These are phyloP conservation scores for Pseudogymnoascus destructans DNA, from an alignment of 2,329 filamentous ascomycete species.

Conservation along the genomic window DNA sequence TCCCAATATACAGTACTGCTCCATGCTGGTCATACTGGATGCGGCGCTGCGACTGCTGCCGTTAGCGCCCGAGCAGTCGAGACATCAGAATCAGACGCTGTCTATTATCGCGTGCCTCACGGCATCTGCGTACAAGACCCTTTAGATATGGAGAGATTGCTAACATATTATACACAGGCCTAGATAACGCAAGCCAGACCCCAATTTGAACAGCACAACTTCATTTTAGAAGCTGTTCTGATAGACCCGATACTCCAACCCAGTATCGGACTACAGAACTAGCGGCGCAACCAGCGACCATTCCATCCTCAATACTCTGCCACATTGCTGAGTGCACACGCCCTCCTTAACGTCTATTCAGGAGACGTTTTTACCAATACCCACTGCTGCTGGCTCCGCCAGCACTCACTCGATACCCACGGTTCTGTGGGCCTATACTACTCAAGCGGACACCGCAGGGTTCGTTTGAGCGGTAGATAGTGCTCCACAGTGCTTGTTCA, in stretches of 20 bases:
- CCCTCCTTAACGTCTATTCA: slow-evolving; percentile 77
- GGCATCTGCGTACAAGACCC: background rate
- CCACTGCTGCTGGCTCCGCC: slow-evolving; percentile 75
- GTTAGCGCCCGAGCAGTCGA: background rate
- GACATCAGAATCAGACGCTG: background rate
- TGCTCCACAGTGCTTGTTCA: slow-evolving; percentile 61
- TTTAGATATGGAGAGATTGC: background rate
- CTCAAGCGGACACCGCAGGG: slow-evolving; percentile 85
- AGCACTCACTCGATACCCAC: slow-evolving; percentile 51
- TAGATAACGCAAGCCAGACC: slow-evolving; percentile 45
- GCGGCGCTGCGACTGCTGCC: background rate
- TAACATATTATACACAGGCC: slow-evolving; percentile 31
- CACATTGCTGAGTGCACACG: slow-evolving; percentile 70
- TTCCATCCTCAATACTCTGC: slow-evolving; percentile 75
- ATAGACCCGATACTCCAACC: slow-evolving; percentile 71
- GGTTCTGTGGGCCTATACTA: slow-evolving; percentile 89
- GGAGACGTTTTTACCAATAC: slow-evolving; percentile 41
- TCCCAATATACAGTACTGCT: background rate
- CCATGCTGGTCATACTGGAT: background rate
- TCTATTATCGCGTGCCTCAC: background rate
- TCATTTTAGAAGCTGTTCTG: slow-evolving; percentile 43
- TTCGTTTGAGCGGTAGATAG: slow-evolving; percentile 97
- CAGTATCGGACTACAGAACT: slow-evolving; percentile 70
- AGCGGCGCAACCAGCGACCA: slow-evolving; percentile 58
- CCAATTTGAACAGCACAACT: slow-evolving; percentile 22